A percentile compares a stretch with the other conserved stretches of the same genome.
Evolutionary conservation across 331 rosid genomes (phyloP).

Genomic region (Quercus lobata): DNA sequence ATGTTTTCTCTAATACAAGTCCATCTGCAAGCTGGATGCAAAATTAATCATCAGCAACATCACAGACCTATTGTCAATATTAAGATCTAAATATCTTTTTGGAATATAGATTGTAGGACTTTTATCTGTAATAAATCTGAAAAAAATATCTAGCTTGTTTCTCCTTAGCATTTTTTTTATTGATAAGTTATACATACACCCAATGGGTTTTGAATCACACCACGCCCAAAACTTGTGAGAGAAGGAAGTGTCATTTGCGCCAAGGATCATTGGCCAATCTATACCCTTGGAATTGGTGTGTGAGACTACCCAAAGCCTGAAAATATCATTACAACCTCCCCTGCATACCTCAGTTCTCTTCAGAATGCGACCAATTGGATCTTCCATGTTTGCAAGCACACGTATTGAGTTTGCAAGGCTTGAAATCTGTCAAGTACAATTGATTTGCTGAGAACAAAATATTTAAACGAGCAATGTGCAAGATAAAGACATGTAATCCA

Average conservation of each 20-base stretch:
- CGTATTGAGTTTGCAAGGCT: conserved; percentile 79
- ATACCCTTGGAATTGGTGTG: neutral
- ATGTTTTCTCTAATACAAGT: conserved; percentile 84
- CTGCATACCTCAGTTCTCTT: conserved; percentile 76
- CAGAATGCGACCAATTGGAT: conserved; percentile 79
- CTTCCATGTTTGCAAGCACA: conserved; percentile 88
- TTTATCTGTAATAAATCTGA: neutral
- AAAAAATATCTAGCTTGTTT: neutral
- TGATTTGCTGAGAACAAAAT: conserved; percentile 21
- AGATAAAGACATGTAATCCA: neutral
- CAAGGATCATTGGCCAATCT: too few species aligned
- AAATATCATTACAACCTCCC: neutral
- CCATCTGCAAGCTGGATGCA: conserved; percentile 82
- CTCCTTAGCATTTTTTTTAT: too few species aligned
- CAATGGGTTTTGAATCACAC: too few species aligned
- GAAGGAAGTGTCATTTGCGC: too few species aligned
- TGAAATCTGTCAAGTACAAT: conserved; percentile 53
- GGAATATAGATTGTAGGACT: neutral
- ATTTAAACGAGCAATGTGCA: neutral
- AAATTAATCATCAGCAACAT: conserved; percentile 26
- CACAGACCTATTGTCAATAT: conserved; percentile 1
- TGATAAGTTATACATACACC: too few species aligned
- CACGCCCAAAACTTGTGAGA: too few species aligned
- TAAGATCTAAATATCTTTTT: neutral
- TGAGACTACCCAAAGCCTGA: conserved; percentile 10